Percentiles rank a stretch among this genome's conserved stretches.
Conservation (phyloP, 2,329 filamentous ascomycete genomes). For the Emergomyces pasteurianus region DNA sequence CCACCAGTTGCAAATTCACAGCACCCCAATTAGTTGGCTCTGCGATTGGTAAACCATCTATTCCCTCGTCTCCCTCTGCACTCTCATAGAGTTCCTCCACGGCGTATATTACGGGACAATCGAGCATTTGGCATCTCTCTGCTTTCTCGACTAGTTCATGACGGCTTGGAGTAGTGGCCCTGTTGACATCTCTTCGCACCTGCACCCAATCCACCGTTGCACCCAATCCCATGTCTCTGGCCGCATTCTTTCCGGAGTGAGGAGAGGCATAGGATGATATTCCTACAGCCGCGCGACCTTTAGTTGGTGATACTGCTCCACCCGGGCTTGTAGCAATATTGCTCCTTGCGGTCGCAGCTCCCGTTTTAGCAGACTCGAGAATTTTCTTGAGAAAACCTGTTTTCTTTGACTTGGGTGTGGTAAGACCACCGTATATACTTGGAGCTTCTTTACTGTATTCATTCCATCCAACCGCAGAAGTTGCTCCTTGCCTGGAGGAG, state of each 20-base stretch:
- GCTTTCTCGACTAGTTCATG: constrained; percentile 75
- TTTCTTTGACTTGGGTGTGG: constrained; percentile 63
- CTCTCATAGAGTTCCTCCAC: constrained; percentile 79
- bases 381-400: constrained; percentile 93
- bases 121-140: constrained; percentile 89
- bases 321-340: constrained; percentile 59
- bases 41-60: constrained; percentile 69
- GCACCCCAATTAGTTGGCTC: constrained; percentile 70
- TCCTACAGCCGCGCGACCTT: constrained; percentile 36
- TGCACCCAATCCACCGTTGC: constrained; percentile 79
- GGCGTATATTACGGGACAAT: constrained; percentile 75
- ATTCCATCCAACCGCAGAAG: constrained; percentile 54
- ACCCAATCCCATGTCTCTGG: constrained; percentile 59
- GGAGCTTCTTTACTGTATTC: constrained; percentile 45
- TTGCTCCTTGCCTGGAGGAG: constrained; percentile 42
- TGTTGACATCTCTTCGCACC: constrained; percentile 86
- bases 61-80: constrained; percentile 79
- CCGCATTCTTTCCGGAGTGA: constrained; percentile 37
- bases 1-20: constrained; percentile 74
- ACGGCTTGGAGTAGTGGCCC: constrained; percentile 82
- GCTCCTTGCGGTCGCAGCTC: constrained; percentile 76
- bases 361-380: constrained; percentile 84
- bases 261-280: constrained; percentile 28
- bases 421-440: constrained; percentile 64
- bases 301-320: constrained; percentile 36